A percentile compares a stretch with the other conserved stretches of the same genome.
These are phyloP conservation scores for Globisporangium cystogenes DNA, from an alignment of 352 stramenopile species.

Conservation along the genomic window DNA sequence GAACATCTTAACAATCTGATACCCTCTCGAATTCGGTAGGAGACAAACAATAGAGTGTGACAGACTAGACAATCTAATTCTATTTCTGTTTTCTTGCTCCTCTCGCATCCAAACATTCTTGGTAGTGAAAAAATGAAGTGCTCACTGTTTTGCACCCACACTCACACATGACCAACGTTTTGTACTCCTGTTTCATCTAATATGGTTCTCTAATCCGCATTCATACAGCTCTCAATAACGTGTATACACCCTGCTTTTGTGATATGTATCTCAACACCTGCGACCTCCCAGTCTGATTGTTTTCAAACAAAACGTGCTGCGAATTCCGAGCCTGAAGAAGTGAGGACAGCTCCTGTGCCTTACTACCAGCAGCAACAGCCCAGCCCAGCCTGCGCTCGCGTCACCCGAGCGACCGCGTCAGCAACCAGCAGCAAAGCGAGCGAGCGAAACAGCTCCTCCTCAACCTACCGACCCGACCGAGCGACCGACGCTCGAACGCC, in stretches of 20 bases:
- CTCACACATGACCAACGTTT: background rate
- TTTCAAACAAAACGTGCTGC: background rate
- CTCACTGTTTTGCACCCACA: too few relatives aligned
- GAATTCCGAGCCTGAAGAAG: background rate
- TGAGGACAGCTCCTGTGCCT: too few relatives aligned
- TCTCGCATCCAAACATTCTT: too few relatives aligned
- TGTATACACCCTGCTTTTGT: background rate
- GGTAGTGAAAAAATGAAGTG: too few relatives aligned
- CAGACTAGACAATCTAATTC: too few relatives aligned
- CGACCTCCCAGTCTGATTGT: background rate
- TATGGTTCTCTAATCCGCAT: background rate
- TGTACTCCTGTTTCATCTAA: background rate
- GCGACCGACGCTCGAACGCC: too few relatives aligned
- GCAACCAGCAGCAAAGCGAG: background rate
- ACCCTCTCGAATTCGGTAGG: too few relatives aligned
- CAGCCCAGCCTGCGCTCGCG: background rate
- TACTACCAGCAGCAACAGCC: background rate
- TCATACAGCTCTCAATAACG: background rate
- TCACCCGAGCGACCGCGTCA: background rate
- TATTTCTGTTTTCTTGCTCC: too few relatives aligned
- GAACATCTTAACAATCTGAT: too few relatives aligned
- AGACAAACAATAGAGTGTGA: too few relatives aligned
- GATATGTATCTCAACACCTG: background rate
- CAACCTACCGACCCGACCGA: background rate
- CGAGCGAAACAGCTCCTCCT: background rate